These are phyloP conservation scores for Salmacisia buchloeana DNA, from an alignment of 1,284 basidiomycete species.

Conservation along the genomic window DNA sequence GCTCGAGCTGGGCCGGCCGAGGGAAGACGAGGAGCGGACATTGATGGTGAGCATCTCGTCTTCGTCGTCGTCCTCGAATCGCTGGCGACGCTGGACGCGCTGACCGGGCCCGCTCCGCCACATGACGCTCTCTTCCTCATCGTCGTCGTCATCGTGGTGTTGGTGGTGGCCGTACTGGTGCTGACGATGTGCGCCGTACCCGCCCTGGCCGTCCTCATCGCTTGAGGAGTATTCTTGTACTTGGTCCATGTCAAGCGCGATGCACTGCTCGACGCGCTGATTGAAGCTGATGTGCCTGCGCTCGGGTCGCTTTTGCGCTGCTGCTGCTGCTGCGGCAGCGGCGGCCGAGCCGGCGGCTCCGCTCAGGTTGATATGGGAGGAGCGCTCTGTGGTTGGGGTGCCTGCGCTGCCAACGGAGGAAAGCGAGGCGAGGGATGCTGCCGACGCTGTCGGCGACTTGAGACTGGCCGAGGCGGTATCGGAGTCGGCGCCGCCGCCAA, in stretches of 20 bases:
- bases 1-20: conserved; percentile 11
- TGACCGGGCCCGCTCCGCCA: neutral
- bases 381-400: neutral
- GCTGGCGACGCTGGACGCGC: conserved; percentile 8
- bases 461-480: neutral
- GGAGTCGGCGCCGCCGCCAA: neutral
- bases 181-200: conserved; percentile 43
- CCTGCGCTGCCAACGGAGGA: neutral
- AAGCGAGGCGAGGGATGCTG: neutral
- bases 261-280: conserved; percentile 94
- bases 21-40: conserved; percentile 8
- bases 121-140: neutral
- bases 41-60: conserved; percentile 51
- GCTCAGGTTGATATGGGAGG: neutral
- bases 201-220: conserved; percentile 34
- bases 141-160: conserved; percentile 57
- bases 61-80: conserved; percentile 12
- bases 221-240: conserved; percentile 55
- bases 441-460: neutral
- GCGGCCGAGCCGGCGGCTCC: neutral
- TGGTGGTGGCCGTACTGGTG: conserved; percentile 53
- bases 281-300: conserved; percentile 86
- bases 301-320: no score
- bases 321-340: neutral
- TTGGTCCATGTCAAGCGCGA: conserved; percentile 64